Evolutionary conservation across 805 yeast species (phyloP).

Genomic region (Starmerella potacharoeniae): DNA sequence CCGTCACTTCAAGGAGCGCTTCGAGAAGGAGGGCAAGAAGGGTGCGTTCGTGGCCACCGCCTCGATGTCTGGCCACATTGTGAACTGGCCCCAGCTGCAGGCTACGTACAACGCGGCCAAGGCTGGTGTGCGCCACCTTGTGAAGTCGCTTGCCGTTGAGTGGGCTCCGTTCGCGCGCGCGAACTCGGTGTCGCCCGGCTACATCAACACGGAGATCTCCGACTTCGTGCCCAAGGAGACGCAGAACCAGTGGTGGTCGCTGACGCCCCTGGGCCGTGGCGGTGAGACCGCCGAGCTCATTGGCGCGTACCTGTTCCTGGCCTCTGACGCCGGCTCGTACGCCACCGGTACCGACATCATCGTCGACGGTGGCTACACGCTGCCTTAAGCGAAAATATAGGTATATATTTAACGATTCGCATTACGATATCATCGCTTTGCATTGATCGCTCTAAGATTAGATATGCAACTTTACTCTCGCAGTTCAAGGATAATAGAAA

Average conservation of each 20-base stretch:
- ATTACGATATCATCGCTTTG: background rate
- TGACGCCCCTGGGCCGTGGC: conserved; percentile 48
- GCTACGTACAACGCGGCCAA: conserved; percentile 79
- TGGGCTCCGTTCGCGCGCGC: conserved; percentile 86
- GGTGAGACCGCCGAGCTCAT: conserved; percentile 61
- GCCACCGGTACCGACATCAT: conserved; percentile 67
- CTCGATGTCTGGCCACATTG: conserved; percentile 82
- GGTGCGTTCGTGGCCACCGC: conserved; percentile 81
- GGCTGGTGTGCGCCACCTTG: conserved; percentile 70
- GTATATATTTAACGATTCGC: background rate
- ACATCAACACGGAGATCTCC: conserved; percentile 61
- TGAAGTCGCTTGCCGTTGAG: conserved; percentile 71
- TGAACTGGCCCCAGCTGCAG: conserved; percentile 76
- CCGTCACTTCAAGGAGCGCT: conserved; percentile 52
- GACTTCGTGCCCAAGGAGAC: conserved; percentile 37
- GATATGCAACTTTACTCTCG: too few relatives aligned
- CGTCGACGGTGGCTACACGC: conserved; percentile 70
- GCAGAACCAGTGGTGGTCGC: conserved; percentile 39
- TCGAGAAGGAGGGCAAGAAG: conserved; percentile 31
- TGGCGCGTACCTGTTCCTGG: conserved; percentile 71
- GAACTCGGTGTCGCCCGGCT: conserved; percentile 77
- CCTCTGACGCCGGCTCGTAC: conserved; percentile 68
- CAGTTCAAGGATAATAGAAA: too few relatives aligned
- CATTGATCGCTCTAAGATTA: too few relatives aligned
- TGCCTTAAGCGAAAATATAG: conserved; percentile 30